Evolutionary conservation across 352 stramenopile genomes (phyloP), one percentile per base, ranked within the genome.

Genomic region (Halophytophthora batemanensis): DNA sequence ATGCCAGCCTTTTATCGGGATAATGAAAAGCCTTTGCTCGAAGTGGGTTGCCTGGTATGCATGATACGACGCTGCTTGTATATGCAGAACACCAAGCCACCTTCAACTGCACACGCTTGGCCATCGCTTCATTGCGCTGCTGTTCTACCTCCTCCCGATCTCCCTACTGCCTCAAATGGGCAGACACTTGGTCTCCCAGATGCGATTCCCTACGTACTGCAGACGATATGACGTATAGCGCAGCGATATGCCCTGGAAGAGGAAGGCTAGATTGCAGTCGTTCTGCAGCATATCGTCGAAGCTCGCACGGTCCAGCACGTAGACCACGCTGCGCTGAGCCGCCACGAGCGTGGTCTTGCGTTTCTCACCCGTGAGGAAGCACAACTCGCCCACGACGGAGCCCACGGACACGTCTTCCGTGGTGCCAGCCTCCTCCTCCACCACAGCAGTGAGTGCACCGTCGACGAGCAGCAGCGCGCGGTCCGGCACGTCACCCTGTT

Each of bases 111-210:
- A 31, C 25, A 31, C 25, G 25, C 4, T 4, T 10, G 8, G 25
- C 8, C 25, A 4, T 10, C 25, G 25, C 25, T n/a, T 23, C 17
- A 14, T 21, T 17, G 1, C 12, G 14, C 10, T 18, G 6, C 11
- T 25, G 25, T 31, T 31, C 25, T 4, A 4, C 4, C 25, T 31
- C 4, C 8, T 31, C 25, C 25, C 8, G 25, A 31, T 31, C 25
- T 31, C 4, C 25, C 8, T 8, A 8, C 25, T 31, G 25, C 25
- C 35, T 66, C 66, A 90, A 44, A 91, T 85, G 5, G 81, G 78
- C 21, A 91, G 50, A 23, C 81, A 91, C 57, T 91, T 91, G 52
- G 81, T 89, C 53, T 91, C 81, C 81, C 81, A 91, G 56, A 91
- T 91, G 36, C 81, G 81, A 38, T 91, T 91, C 36, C 81, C 81